Conservation (phyloP, 371 early-diverging fungal genomes). For the Zopfochytrium polystomum region DNA sequence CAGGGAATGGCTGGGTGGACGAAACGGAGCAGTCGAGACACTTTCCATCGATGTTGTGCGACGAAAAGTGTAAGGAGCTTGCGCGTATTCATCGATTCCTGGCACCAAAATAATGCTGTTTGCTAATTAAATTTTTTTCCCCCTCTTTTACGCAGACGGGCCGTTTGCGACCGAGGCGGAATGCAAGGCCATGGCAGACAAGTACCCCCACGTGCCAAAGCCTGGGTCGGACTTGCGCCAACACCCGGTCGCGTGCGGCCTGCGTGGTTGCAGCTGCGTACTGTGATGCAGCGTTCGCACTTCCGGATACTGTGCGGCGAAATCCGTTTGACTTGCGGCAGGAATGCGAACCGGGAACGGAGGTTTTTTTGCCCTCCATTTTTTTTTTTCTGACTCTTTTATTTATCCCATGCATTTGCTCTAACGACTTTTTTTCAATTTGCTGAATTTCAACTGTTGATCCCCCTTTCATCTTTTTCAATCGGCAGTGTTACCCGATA, state of each 20-base stretch:
- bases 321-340: constrained; percentile 49
- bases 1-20: constrained; percentile 85
- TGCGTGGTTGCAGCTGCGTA: constrained; percentile 22
- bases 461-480: neutral
- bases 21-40: constrained; percentile 86
- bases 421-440: too few relatives aligned
- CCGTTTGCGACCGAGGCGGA: constrained; percentile 63
- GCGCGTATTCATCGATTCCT: neutral
- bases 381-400: too few relatives aligned
- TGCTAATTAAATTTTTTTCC: too few relatives aligned
- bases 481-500: constrained; percentile 40
- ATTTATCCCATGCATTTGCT: too few relatives aligned
- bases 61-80: constrained; percentile 31
- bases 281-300: constrained; percentile 13
- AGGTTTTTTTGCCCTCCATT: too few relatives aligned
- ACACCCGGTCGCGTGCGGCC: neutral
- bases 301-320: constrained; percentile 29
- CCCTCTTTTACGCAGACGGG: too few relatives aligned
- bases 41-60: constrained; percentile 60
- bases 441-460: too few relatives aligned
- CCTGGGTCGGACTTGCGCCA: constrained; percentile 33
- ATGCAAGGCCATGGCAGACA: constrained; percentile 69
- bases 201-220: constrained; percentile 71
- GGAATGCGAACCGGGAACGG: constrained; percentile 45
- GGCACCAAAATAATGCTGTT: neutral